These are phyloP conservation scores for Phytophthora meadii DNA, from an alignment of 352 stramenopile species.

Conservation along the genomic window DNA sequence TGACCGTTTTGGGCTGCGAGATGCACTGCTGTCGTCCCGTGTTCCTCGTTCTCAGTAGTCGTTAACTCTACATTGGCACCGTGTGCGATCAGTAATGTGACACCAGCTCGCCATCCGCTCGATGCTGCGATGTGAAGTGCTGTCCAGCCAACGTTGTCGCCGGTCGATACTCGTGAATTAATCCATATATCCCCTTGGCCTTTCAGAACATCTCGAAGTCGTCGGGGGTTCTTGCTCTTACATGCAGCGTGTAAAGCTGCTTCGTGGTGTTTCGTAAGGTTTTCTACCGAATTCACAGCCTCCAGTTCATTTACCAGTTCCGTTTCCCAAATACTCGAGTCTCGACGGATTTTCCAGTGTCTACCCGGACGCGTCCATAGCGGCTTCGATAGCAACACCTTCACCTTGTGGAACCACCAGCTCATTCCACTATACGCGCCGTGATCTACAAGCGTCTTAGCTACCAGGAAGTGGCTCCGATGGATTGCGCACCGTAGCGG, in stretches of 20 bases:
- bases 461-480: constrained; percentile 39
- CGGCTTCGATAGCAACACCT: constrained; percentile 30
- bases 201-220: constrained; percentile 26
- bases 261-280: constrained; percentile 1
- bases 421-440: constrained; percentile 30
- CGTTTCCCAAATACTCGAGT: constrained; percentile 15
- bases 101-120: constrained; percentile 33
- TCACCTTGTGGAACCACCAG: constrained; percentile 41
- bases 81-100: constrained; percentile 32
- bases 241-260: constrained; percentile 11
- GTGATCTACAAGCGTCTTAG: constrained; percentile 39
- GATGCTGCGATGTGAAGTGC: constrained; percentile 38
- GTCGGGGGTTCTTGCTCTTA: constrained; percentile 10
- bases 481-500: constrained; percentile 42
- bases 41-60: constrained; percentile 1
- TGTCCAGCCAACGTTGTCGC: constrained; percentile 29
- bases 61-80: constrained; percentile 34
- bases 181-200: constrained; percentile 9
- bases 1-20: constrained; percentile 39
- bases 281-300: neutral
- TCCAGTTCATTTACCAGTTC: constrained; percentile 11
- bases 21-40: constrained; percentile 30
- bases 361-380: neutral
- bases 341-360: neutral
- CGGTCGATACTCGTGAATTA: constrained; percentile 4